Evolutionary conservation across 163 green algal genomes (phyloP).

Genomic region (Trebouxia gelatinosa): DNA sequence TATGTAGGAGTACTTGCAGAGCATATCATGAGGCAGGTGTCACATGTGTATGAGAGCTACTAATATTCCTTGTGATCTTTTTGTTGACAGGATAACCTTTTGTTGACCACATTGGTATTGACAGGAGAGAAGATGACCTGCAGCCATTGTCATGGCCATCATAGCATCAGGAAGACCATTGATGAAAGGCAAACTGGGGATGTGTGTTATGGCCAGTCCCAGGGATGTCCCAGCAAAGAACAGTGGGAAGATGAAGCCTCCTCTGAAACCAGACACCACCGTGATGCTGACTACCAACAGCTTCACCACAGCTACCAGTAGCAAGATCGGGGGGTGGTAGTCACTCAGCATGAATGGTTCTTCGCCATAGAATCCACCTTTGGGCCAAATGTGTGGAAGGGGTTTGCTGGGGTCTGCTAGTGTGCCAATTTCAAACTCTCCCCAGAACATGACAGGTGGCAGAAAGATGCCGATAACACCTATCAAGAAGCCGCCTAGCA

Average conservation of each 20-base stretch:
- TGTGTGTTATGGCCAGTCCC: conserved; percentile 33
- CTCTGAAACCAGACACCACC: conserved; percentile 51
- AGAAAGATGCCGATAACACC: conserved; percentile 50
- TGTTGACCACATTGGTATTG: background rate
- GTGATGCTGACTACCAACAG: conserved; percentile 54
- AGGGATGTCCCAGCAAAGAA: conserved; percentile 49
- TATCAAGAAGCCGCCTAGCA: conserved; percentile 49
- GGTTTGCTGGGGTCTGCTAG: conserved; percentile 39
- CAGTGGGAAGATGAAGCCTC: conserved; percentile 64
- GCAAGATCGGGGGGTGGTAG: conserved; percentile 31
- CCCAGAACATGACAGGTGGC: conserved; percentile 60
- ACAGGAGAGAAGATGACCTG: background rate
- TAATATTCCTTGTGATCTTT: too few species aligned
- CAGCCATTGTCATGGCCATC: conserved; percentile 47
- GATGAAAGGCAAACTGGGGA: conserved; percentile 37
- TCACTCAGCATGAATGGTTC: conserved; percentile 25
- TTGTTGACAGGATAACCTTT: too few species aligned
- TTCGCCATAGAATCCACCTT: conserved; percentile 39
- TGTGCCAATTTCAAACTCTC: conserved; percentile 57
- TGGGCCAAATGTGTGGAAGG: conserved; percentile 60
- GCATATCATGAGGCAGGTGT: background rate
- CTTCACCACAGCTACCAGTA: conserved; percentile 49
- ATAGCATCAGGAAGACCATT: conserved; percentile 41
- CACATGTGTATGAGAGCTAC: background rate
- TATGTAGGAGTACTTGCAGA: background rate